phyloP scores from a whole-genome alignment of 768 basidiomycete genomes.

The Podaxis rugospora region DNA sequence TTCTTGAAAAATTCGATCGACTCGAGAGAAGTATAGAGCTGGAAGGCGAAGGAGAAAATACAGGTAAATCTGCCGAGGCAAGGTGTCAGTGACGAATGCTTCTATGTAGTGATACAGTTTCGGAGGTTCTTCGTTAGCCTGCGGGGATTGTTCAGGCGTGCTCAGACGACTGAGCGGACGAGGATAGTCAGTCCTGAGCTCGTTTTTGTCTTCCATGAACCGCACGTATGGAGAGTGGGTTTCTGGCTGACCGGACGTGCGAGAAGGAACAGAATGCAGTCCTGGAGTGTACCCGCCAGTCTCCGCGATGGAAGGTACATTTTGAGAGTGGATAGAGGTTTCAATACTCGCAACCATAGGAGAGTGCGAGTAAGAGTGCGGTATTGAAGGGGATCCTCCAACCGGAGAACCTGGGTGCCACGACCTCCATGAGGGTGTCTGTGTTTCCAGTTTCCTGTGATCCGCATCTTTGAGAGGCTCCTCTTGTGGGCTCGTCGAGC shows the following conservation, averaged over 20 bases:
- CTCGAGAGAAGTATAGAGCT: conserved; percentile 60
- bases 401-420: neutral
- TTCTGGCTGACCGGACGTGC: neutral
- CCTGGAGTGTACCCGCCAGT: neutral
- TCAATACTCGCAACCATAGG: neutral
- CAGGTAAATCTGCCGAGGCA: conserved; percentile 26
- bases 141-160: neutral
- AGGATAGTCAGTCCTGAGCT: neutral
- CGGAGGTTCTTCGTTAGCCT: neutral
- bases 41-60: conserved; percentile 52
- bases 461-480: neutral
- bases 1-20: conserved; percentile 59
- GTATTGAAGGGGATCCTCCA: neutral
- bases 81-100: conserved; percentile 10
- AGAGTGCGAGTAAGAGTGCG: neutral
- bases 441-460: too few species aligned
- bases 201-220: neutral
- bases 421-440: neutral
- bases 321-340: neutral
- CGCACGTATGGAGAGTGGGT: neutral
- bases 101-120: neutral
- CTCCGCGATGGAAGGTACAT: neutral
- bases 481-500: neutral
- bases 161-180: neutral
- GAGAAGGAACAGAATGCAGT: neutral